Evolutionary conservation across 805 yeast species (phyloP), one percentile per base, ranked within the genome.

Genomic region (Saccharomycopsis synnaedendra): DNA sequence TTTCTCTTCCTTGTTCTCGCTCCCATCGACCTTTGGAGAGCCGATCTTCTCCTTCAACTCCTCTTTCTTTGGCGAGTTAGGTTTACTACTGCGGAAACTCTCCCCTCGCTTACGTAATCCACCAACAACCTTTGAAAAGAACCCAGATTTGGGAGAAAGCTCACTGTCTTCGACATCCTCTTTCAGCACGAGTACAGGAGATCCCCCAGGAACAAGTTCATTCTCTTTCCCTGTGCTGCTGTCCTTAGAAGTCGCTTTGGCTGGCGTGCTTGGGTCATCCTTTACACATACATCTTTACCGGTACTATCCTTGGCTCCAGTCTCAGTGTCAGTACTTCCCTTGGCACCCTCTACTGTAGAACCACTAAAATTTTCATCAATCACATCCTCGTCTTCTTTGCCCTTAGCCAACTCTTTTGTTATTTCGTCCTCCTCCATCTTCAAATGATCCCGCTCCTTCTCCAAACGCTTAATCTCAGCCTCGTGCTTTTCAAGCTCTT

Each of bases 401-500:
- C 39, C 44, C 27, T 40, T 43, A n/a, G 42, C 36, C 45, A 51
- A 44, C 11, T 51, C 48, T 9, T 37, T 43, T 9, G 46, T 9
- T 33, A 51, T 48, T 4, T 9, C 46, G 31, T 43, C 39, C 39
- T 49, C 50, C 30, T 42, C 32, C 19, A 43, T 48, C 19, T 37
- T 29, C 39, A 51, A 49, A 6, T 34, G 46, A 32, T 39, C 46
- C 39, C 46, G 48, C 39, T 51, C 42, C n/a, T 6, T 33, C 41
- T 51, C 54, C 34, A 51, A 44, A 7, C 30, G 45, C 11, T 28
- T 31, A 33, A 52, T 45, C 6, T 32, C 43, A 10, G 36, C 39
- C 44, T 51, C 52, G 31, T 48, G 53, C 32, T 38, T 40, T 4
- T 49, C 50, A 31, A 54, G 31, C 5, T 43, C 47, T 34, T 33